phyloP scores from a whole-genome alignment of 192 early-diverging fungal species.

The Martensiomyces pterosporus region DNA sequence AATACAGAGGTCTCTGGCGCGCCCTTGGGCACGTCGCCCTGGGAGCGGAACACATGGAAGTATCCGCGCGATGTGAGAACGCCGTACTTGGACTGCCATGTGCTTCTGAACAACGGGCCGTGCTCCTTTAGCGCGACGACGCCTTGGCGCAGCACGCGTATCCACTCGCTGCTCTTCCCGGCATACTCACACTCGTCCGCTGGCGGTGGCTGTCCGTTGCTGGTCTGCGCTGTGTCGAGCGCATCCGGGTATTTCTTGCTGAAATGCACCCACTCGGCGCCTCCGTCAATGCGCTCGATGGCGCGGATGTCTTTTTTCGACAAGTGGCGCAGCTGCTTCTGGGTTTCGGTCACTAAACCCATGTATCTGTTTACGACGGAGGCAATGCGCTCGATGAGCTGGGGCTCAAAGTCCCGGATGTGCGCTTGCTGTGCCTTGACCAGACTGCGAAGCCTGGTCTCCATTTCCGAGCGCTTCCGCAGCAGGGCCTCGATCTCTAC shows the following conservation, averaged over 20 bases:
- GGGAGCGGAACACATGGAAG: constrained; percentile 48
- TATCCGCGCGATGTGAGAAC: constrained; percentile 44
- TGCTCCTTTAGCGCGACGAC: constrained; percentile 42
- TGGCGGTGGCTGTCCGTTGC: not conserved
- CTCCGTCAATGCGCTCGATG: constrained; percentile 16
- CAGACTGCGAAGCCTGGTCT: constrained; percentile 8
- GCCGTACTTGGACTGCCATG: constrained; percentile 47
- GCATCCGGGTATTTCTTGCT: constrained; percentile 3
- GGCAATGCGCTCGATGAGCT: constrained; percentile 17
- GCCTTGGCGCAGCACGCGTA: constrained; percentile 41
- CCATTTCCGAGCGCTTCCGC: constrained; percentile 33
- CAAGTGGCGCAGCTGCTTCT: constrained; percentile 24
- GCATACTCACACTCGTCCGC: constrained; percentile 13
- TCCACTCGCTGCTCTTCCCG: constrained; percentile 25
- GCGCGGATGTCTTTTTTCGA: constrained; percentile 18
- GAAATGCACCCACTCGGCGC: constrained; percentile 30
- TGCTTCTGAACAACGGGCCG: constrained; percentile 44
- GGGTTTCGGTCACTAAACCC: constrained; percentile 10
- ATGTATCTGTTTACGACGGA: constrained; percentile 12
- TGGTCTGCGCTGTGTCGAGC: constrained; percentile 14
- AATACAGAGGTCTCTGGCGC: constrained; percentile 45
- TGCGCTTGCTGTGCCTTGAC: constrained; percentile 17
- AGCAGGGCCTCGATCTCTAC: constrained; percentile 43
- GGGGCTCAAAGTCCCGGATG: constrained; percentile 27
- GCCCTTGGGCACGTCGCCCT: constrained; percentile 42